Base-by-base conservation (phyloP, 352 stramenopile species). In the Phytophthora aleatoria region DNA sequence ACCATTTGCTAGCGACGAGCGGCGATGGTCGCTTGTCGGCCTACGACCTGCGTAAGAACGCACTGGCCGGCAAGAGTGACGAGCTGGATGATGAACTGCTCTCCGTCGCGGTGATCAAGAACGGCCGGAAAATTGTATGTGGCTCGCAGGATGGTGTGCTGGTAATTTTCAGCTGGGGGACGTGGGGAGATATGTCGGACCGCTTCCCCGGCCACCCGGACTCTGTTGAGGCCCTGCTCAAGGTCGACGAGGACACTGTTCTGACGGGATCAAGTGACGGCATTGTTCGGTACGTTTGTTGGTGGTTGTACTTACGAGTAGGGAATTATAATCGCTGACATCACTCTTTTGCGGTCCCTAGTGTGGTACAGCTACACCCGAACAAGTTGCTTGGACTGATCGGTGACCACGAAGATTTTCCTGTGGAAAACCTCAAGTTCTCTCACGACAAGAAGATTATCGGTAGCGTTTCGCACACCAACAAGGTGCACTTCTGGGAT, bases 321-420 rank as follows among this genome's bases (percentile, higher is more conserved):
- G 9, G 26, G 20, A 20, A 20, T 20, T 20, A 24, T 52, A 5
- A 41, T 53, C 39, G 42, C 30, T 72, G 12, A 62, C 48, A 24
- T 62, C 1, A 44, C 6, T 36, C 35, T 41, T 27, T 52, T 56
- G n/a, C 39, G 27, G 2, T 55, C 3, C 12, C 31, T 42, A 91
- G 87, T 36, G 92, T 99, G 28, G 95, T 99, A 35, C 91, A 98
- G 71, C 60, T 99, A 42, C 88, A 98, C 57, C 97, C 96, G 10
- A 98, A 98, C 79, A 97, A 98, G 63, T 74, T 99, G 3, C 79
- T 99, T 27, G 97, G 97, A 31, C 81, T 99, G n/a, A 88, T 99
- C 39, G 97, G 96, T 16, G 85, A 97, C 57, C 92, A 98, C 77
- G 95, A 98, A 73, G 96, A 98, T 38, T 98, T 98, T 65, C 95